Conservation (phyloP, 2,329 filamentous ascomycete species). For the Fusarium virguliforme region DNA sequence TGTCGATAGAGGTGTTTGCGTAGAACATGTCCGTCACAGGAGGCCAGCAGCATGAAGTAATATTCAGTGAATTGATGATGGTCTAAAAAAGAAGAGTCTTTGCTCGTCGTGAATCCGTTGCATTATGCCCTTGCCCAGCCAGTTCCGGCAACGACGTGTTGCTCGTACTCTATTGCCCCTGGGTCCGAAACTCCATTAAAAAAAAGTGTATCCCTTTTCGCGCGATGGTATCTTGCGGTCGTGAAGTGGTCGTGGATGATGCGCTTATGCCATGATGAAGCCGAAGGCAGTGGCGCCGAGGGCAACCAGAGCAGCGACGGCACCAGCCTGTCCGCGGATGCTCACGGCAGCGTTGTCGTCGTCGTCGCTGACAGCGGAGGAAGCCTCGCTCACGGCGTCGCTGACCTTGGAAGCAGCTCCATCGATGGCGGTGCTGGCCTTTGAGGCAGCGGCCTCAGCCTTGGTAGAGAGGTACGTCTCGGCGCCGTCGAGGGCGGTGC, state of each 20-base stretch:
- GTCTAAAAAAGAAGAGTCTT: constrained; percentile 12
- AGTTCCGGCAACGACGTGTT: constrained; percentile 22
- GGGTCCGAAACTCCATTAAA: constrained; percentile 36
- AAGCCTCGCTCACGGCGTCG: constrained; percentile 32
- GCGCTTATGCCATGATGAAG: constrained; percentile 45
- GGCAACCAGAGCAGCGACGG: constrained; percentile 42
- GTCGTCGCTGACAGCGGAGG: constrained; percentile 25
- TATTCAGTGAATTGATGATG: constrained; percentile 2
- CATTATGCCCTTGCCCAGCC: constrained; percentile 24
- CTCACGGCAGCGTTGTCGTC: constrained; percentile 40
- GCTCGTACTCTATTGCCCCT: constrained; percentile 23
- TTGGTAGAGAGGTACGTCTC: constrained; percentile 26
- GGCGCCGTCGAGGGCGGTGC: constrained; percentile 21
- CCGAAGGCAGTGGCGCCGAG: constrained; percentile 48
- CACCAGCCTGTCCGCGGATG: constrained; percentile 33
- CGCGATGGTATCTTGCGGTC: constrained; percentile 25
- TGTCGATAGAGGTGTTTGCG: constrained; percentile 15
- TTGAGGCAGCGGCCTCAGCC: constrained; percentile 16
- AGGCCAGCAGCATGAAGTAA: background rate
- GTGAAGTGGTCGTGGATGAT: background rate
- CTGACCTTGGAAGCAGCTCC: constrained; percentile 27
- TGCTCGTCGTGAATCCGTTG: constrained; percentile 23
- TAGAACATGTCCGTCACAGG: background rate
- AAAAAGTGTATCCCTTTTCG: constrained; percentile 19
- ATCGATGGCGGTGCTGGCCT: constrained; percentile 21